Conservation (phyloP, 345 rosid species). For the Acer yangbiense region DNA sequence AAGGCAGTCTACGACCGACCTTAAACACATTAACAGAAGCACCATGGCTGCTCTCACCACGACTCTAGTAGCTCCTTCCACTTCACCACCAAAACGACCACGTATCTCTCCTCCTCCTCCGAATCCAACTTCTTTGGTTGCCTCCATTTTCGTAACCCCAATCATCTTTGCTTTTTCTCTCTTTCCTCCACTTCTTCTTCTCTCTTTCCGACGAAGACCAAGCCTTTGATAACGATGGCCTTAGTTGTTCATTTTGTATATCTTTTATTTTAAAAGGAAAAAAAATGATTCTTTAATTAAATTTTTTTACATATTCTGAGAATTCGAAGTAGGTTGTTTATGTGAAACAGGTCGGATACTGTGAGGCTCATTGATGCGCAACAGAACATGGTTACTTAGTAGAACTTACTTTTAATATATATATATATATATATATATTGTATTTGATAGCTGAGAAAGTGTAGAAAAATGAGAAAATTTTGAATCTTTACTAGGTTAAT, state of each 20-base stretch:
- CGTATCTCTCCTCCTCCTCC: conserved; percentile 9
- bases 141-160: conserved; percentile 39
- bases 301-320: background rate
- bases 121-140: conserved; percentile 47
- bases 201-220: conserved; percentile 47
- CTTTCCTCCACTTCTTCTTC: conserved; percentile 21
- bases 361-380: conserved; percentile 78
- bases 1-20: too few species aligned
- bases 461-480: background rate
- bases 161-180: background rate
- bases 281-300: too few species aligned
- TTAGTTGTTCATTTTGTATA: conserved; percentile 40
- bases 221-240: conserved; percentile 61
- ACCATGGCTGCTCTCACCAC: conserved; percentile 65
- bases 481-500: background rate
- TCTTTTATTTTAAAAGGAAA: too few species aligned
- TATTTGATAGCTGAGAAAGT: conserved; percentile 17
- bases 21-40: too few species aligned
- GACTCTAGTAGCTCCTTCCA: conserved; percentile 29
- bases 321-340: background rate
- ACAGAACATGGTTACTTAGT: conserved; percentile 77
- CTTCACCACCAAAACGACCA: conserved; percentile 28
- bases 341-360: conserved; percentile 53
- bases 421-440: too few species aligned
- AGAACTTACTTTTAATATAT: too few species aligned